Percentiles rank a stretch among this genome's conserved stretches.
Evolutionary conservation across 129 eudicot species (phyloP).

Genomic region (Lactuca saligna): DNA sequence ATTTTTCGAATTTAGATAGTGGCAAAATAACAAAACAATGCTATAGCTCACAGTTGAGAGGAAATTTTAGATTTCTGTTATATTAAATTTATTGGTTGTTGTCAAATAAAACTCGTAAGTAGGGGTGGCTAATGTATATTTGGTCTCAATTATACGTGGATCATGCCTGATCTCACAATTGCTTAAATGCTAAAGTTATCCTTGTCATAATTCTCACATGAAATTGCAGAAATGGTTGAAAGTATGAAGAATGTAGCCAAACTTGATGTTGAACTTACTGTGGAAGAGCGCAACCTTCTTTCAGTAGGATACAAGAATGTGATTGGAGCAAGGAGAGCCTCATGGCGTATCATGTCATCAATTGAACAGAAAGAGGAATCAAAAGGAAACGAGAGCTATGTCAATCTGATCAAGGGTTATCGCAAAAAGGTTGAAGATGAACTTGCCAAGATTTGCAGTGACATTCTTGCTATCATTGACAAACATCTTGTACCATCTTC

Average conservation of each 20-base stretch:
- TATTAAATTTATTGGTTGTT: neutral
- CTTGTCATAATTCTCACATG: conserved; percentile 1
- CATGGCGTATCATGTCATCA: conserved; percentile 98
- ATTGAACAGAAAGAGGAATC: conserved; percentile 96
- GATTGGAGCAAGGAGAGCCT: conserved; percentile 89
- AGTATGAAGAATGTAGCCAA: conserved; percentile 89
- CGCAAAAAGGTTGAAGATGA: conserved; percentile 96
- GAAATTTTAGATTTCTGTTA: too few relatives aligned
- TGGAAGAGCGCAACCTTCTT: conserved; percentile 93
- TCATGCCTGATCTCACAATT: conserved; percentile 13
- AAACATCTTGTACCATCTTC: conserved; percentile 80
- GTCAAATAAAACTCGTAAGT: too few relatives aligned
- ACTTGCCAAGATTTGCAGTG: conserved; percentile 81
- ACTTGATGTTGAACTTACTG: conserved; percentile 84
- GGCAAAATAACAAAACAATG: neutral
- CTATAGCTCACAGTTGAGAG: neutral
- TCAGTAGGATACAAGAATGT: conserved; percentile 98
- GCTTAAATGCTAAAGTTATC: neutral
- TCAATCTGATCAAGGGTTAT: conserved; percentile 77
- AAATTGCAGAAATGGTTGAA: conserved; percentile 89
- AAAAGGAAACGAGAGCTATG: conserved; percentile 81
- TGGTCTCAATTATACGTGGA: neutral
- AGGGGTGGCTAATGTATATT: neutral
- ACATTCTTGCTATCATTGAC: conserved; percentile 82
- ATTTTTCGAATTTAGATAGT: neutral